These are phyloP conservation scores for Clavulina sp. DNA, from an alignment of 768 basidiomycete genomes.

Conservation along the genomic window DNA sequence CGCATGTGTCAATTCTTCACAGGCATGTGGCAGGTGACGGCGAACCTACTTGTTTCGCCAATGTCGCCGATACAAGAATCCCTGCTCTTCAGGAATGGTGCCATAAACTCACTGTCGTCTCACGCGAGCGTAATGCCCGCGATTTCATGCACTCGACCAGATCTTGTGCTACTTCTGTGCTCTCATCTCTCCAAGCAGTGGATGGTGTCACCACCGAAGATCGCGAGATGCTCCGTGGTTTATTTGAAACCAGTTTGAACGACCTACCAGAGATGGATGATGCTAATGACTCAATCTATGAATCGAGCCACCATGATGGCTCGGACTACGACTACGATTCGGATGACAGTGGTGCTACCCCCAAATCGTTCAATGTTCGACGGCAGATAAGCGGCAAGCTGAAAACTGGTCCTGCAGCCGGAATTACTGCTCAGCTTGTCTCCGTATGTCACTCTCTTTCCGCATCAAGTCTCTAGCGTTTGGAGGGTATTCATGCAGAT, in stretches of 20 bases:
- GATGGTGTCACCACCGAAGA: slow-evolving; percentile 34
- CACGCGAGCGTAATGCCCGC: slow-evolving; percentile 29
- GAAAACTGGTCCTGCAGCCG: too few species aligned
- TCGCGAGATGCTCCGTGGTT: background rate
- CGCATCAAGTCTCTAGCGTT: too few species aligned
- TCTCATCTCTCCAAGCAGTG: slow-evolving; percentile 32
- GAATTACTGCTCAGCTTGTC: too few species aligned
- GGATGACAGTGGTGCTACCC: slow-evolving; percentile 9
- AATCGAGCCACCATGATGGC: slow-evolving; percentile 23
- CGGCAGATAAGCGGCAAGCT: too few species aligned
- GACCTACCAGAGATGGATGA: background rate
- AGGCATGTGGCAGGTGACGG: slow-evolving; percentile 48
- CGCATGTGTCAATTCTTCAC: background rate
- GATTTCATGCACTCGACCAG: slow-evolving; percentile 32
- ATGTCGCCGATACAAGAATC: slow-evolving; percentile 35
- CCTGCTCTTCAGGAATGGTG: slow-evolving; percentile 43
- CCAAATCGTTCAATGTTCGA: too few species aligned
- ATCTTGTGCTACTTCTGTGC: slow-evolving; percentile 31
- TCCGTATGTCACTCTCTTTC: too few species aligned
- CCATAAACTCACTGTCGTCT: slow-evolving; percentile 33
- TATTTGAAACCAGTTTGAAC: too few species aligned
- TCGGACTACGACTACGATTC: slow-evolving; percentile 16
- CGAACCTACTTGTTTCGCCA: slow-evolving; percentile 35
- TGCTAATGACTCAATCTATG: slow-evolving; percentile 23
- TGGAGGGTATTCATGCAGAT: too few species aligned